Evolutionary conservation across 2,329 filamentous ascomycete genomes (phyloP).

Genomic region (Fusarium acutatum): DNA sequence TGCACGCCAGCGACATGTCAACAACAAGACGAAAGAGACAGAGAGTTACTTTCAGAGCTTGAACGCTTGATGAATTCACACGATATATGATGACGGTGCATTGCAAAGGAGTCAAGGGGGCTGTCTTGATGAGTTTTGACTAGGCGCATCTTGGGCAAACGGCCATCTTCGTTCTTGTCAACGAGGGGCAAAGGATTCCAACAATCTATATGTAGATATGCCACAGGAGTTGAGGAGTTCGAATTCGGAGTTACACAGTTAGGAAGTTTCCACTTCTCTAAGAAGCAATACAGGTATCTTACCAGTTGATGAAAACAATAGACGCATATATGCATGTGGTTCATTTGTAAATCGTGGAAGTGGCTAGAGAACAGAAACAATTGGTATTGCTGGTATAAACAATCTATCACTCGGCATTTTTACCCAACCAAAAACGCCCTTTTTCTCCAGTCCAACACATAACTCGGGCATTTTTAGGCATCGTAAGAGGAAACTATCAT

Average conservation of each 20-base stretch:
- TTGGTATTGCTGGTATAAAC: constrained; percentile 39
- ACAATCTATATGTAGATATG: not conserved
- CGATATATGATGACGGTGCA: not conserved
- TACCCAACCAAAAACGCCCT: constrained; percentile 38
- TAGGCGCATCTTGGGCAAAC: not conserved
- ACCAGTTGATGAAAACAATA: too few relatives aligned
- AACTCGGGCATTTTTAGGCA: constrained; percentile 17
- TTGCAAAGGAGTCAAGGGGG: not conserved
- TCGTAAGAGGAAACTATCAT: not conserved
- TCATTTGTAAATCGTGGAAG: not conserved
- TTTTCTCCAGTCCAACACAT: constrained; percentile 22
- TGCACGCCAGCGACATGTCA: constrained; percentile 16
- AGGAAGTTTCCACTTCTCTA: not conserved
- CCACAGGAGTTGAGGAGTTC: not conserved
- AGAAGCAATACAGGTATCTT: not conserved
- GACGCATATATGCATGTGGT: not conserved
- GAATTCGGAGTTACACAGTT: not conserved
- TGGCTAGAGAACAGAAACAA: constrained; percentile 27
- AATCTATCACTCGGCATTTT: constrained; percentile 41
- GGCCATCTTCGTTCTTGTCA: not conserved
- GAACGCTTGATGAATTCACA: not conserved
- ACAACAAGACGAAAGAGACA: constrained; percentile 35
- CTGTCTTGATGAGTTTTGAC: not conserved
- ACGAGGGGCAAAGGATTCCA: not conserved
- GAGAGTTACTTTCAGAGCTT: constrained; percentile 25